Evolutionary conservation across 768 basidiomycete species (phyloP), one percentile per base, ranked within the genome.

Genomic region (Lactifluus echinatus): DNA sequence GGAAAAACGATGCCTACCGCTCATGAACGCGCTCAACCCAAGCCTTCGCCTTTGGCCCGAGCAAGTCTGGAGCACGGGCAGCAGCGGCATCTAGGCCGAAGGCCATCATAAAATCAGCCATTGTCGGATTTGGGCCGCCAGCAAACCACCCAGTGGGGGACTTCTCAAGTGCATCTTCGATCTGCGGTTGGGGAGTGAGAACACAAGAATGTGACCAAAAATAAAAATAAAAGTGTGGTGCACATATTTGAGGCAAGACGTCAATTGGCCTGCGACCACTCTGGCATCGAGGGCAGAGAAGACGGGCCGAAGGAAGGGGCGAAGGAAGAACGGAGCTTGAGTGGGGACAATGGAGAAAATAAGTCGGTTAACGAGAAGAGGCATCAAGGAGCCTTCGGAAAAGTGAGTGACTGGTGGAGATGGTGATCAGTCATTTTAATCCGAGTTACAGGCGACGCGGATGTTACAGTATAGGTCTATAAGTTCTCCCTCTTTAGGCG

Each of bases 31-130:
- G 67, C 40, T 69, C 62, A 6, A 77, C 58, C 65, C 72, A 78
- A n/a, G 62, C 70, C 54, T 67, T 67, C 4, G 65, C 69, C 57
- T 72, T 70, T 1, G 70, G 70, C 3, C 74, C 74, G 7, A 72
- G 48, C 44, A 58, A 40, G 24, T 60, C 53, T 3, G 61, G 53
- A 6, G 53, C 56, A n/a, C 60, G 44, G 11, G 54, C 36, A 3
- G 53, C 56, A 50, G 67, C 56, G 2, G 60, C 53, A 26, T 77
- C 75, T 28, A 75, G 58, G 5, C 72, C 62, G 60, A 75, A 77
- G 29, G 67, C 62, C 74, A 77, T 75, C 70, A 73, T 70, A 66
- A 69, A 78, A 63, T 79, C 77, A 21, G 77, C 74, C 29, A 73
- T 60, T 4, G 77, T 79, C 17, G 75, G 75, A 33, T 71, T 66